Base-by-base conservation (phyloP, 2,329 filamentous ascomycete species). In the Phyllosticta paracitricarpa region DNA sequence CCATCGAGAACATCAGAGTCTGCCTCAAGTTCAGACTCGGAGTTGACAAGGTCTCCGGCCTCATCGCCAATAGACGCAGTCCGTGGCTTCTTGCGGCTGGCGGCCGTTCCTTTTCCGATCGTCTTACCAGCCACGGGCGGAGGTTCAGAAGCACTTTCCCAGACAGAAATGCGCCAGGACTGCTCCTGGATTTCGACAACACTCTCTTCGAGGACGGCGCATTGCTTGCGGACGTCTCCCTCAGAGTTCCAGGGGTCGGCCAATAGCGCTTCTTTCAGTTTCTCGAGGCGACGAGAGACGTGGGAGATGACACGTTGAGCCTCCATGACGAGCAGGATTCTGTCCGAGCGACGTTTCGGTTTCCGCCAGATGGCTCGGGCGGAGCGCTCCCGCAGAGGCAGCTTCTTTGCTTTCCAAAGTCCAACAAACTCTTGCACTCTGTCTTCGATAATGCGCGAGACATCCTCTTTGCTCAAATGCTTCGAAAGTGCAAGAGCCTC, bases 361-460 rank as follows among this genome's bases (percentile, higher is more conserved):
- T 78, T 72, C 25, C 71, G 69, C 90, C 89, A 95, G 2, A 88
- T 65, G 3, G 69, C 72, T 68, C 83, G 81, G 0, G 87, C 88
- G 62, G 79, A 84, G 4, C 70, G 71, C 61, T 84, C 75, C 14
- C 83, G 75, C 58, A 77, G 82, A 0, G 84, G 81, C 6, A 83
- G 76, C 64, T 84, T 85, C 1, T 74, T 76, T n/a, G 77, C 70
- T n/a, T 73, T 72, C 88, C 89, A 93, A 4, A 73, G 70, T 3
- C 74, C 68, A 56, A 79, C 77, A 62, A 84, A 78, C 1, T 77
- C 71, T 6, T 75, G 68, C 10, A 89, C 79, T 26, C 76, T 79
- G 19, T 81, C 71, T 28, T 84, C 75, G 35, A 93, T 77, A 12
- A 83, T 72, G 0, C 70, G 65, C 2, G 80, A 72, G 24, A 88